These are phyloP conservation scores for Jacaranda mimosifolia DNA, from an alignment of 257 asterid genomes.

Conservation along the genomic window DNA sequence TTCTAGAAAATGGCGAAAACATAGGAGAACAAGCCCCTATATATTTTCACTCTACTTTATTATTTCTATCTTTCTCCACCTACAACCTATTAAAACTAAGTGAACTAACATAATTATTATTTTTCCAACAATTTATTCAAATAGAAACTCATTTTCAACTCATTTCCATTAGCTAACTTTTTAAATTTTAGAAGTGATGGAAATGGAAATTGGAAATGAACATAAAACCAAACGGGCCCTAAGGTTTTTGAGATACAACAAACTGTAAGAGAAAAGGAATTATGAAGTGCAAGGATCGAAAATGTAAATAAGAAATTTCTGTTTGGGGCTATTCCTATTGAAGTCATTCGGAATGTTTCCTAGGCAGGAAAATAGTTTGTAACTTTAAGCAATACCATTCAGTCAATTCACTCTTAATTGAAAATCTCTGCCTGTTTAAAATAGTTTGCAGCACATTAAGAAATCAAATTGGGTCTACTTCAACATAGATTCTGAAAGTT, in stretches of 20 bases:
- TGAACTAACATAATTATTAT: too few species aligned
- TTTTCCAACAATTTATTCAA: too few species aligned
- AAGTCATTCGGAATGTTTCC: background rate
- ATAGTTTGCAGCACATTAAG: background rate
- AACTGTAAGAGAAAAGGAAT: background rate
- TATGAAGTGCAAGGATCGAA: background rate
- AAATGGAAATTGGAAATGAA: too few species aligned
- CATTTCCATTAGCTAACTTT: too few species aligned
- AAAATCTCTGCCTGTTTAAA: background rate
- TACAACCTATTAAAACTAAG: too few species aligned
- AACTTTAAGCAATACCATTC: background rate
- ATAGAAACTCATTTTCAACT: too few species aligned
- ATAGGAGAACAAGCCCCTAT: too few species aligned
- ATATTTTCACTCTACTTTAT: too few species aligned
- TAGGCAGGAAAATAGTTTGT: background rate
- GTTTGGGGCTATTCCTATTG: background rate
- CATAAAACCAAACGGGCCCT: too few species aligned
- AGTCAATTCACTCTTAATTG: slow-evolving; percentile 12
- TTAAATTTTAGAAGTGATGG: too few species aligned
- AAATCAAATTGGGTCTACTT: background rate
- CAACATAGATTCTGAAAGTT: background rate
- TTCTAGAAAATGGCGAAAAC: too few species aligned
- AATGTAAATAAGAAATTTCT: background rate
- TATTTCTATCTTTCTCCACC: too few species aligned
- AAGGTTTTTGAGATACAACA: background rate